Conservation (phyloP, 2,329 filamentous ascomycete species). For the Fusarium xyrophilum region DNA sequence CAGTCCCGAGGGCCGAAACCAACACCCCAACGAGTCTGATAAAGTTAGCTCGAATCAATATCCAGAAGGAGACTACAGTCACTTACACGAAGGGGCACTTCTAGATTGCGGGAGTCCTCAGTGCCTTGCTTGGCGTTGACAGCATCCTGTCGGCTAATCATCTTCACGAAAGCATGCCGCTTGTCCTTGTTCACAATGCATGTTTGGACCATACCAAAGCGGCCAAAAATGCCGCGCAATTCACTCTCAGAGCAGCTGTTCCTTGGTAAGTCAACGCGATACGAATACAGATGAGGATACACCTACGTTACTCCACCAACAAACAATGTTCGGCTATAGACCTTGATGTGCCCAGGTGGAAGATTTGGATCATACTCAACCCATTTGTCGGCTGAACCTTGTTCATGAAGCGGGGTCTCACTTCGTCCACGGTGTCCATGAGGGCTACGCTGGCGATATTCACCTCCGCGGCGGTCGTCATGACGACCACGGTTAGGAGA, state of each 20-base stretch:
- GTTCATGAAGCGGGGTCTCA: constrained; percentile 58
- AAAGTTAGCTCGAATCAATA: constrained; percentile 36
- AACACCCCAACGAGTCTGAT: constrained; percentile 94
- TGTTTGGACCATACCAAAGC: constrained; percentile 88
- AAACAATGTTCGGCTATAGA: constrained; percentile 92
- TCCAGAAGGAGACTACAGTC: neutral
- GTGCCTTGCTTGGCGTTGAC: constrained; percentile 84
- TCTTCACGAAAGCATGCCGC: constrained; percentile 98
- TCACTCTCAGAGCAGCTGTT: constrained; percentile 77
- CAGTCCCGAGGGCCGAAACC: constrained; percentile 97
- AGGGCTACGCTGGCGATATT: constrained; percentile 91
- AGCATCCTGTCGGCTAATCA: constrained; percentile 88
- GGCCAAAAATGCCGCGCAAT: constrained; percentile 78
- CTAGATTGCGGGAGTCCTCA: constrained; percentile 76
- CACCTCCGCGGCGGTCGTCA: constrained; percentile 64
- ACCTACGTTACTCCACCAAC: constrained; percentile 92
- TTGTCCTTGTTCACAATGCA: constrained; percentile 99
- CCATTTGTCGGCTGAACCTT: constrained; percentile 64
- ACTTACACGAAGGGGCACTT: constrained; percentile 75
- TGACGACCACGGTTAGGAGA: constrained; percentile 67
- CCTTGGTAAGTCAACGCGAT: constrained; percentile 39
- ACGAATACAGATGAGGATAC: constrained; percentile 1
- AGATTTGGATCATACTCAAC: constrained; percentile 80
- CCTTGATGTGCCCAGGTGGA: constrained; percentile 82
- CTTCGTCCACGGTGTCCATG: constrained; percentile 71